Evolutionary conservation across 306 rosid species (phyloP).

Genomic region (Lupinus albus): DNA sequence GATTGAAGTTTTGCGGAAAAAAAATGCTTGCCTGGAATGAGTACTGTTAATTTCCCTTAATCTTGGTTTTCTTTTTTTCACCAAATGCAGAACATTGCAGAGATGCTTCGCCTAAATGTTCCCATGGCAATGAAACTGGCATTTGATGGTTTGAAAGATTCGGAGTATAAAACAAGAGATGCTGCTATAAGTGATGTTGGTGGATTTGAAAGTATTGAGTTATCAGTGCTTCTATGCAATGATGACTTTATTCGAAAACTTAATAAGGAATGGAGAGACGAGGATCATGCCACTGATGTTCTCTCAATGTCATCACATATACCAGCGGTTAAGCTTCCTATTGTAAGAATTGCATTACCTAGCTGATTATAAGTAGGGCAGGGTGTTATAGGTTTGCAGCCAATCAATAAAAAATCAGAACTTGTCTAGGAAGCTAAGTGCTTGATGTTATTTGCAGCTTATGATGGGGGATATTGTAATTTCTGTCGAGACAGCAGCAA

Average conservation of each 20-base stretch:
- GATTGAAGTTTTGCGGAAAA: too few species aligned
- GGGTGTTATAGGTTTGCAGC: constrained; percentile 10
- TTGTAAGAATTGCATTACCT: constrained; percentile 56
- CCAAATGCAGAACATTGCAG: constrained; percentile 66
- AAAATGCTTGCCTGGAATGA: too few species aligned
- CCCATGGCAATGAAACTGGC: constrained; percentile 80
- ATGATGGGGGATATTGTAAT: constrained; percentile 86
- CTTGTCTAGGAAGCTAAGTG: constrained; percentile 13
- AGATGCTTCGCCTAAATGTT: constrained; percentile 76
- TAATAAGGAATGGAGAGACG: constrained; percentile 92
- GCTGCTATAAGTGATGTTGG: constrained; percentile 68
- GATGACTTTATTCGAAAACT: constrained; percentile 76
- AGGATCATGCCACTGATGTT: constrained; percentile 84
- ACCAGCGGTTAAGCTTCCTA: constrained; percentile 73
- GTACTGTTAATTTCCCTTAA: not conserved
- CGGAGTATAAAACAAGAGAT: constrained; percentile 67
- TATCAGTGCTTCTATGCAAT: constrained; percentile 79
- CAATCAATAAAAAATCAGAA: constrained; percentile 17
- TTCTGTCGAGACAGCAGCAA: constrained; percentile 88
- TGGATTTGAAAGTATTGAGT: constrained; percentile 70
- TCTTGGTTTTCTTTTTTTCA: constrained; percentile 14
- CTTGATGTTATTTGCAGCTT: constrained; percentile 65
- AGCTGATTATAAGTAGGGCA: constrained; percentile 24
- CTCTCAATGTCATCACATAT: constrained; percentile 84
- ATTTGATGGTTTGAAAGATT: constrained; percentile 68